phyloP scores from a whole-genome alignment of 2,329 filamentous ascomycete genomes.

The Talaromyces verruculosus region DNA sequence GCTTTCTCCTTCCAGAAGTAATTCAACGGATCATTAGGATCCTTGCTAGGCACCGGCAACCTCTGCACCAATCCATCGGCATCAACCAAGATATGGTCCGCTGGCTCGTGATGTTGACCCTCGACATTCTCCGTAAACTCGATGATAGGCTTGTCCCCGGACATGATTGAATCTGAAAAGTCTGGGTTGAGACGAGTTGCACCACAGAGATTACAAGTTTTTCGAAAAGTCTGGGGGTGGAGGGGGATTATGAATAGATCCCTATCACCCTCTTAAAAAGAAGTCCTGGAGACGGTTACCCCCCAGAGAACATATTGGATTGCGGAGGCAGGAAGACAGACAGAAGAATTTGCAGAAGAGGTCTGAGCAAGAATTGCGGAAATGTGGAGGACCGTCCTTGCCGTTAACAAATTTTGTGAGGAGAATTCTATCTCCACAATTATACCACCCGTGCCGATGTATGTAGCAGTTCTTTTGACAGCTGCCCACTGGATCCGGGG shows the following conservation, averaged over 20 bases:
- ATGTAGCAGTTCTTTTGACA: background rate
- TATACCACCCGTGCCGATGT: background rate
- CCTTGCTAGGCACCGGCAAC: constrained; percentile 29
- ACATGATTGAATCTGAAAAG: background rate
- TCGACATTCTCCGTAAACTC: constrained; percentile 5
- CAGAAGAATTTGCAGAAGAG: background rate
- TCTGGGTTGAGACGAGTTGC: background rate
- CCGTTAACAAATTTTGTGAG: background rate
- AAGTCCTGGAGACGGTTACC: background rate
- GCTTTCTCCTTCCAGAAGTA: constrained; percentile 28
- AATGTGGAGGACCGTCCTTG: background rate
- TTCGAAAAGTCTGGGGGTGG: background rate
- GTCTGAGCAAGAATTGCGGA: background rate
- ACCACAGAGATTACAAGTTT: background rate
- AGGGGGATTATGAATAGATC: background rate
- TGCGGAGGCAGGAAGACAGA: background rate
- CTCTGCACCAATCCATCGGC: constrained; percentile 26
- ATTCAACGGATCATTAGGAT: constrained; percentile 32
- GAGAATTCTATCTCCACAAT: background rate
- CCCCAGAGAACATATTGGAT: background rate
- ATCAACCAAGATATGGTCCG: constrained; percentile 21
- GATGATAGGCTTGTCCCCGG: background rate
- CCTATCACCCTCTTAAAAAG: background rate
- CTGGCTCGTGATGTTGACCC: background rate
- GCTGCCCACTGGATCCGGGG: background rate